phyloP scores from a whole-genome alignment of 2,329 filamentous ascomycete genomes.

The Colletotrichum costaricense region DNA sequence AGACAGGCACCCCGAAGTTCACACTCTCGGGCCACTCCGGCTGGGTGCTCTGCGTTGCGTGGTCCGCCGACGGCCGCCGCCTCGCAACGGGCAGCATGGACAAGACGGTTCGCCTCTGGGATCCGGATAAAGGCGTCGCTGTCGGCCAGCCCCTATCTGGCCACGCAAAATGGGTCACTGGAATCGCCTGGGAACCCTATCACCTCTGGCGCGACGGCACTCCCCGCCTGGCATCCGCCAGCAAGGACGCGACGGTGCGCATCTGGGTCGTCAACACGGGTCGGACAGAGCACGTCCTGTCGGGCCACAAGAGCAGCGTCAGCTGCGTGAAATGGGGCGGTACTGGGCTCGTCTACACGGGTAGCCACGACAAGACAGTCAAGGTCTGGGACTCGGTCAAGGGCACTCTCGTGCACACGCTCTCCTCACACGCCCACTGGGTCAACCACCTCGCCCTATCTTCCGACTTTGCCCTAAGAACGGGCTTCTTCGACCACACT shows the following conservation, averaged over 20 bases:
- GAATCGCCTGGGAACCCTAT: constrained; percentile 88
- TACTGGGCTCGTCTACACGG: constrained; percentile 84
- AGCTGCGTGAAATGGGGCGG: constrained; percentile 96
- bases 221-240: constrained; percentile 84
- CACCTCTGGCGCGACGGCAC: constrained; percentile 82
- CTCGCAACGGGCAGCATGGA: constrained; percentile 95
- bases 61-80: constrained; percentile 83
- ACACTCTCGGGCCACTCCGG: constrained; percentile 89
- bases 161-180: constrained; percentile 90
- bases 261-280: constrained; percentile 88
- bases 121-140: constrained; percentile 82
- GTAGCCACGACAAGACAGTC: constrained; percentile 91
- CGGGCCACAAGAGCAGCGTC: constrained; percentile 89
- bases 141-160: constrained; percentile 79
- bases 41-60: constrained; percentile 90
- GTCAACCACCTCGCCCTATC: constrained; percentile 95
- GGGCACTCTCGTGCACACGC: constrained; percentile 82
- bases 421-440: constrained; percentile 90
- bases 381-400: constrained; percentile 88
- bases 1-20: constrained; percentile 88
- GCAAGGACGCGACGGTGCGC: constrained; percentile 88
- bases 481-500: constrained; percentile 87
- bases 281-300: constrained; percentile 82
- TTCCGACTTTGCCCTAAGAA: constrained; percentile 89
- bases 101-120: constrained; percentile 90